Percentiles rank a stretch among this genome's conserved stretches.
Conservation (phyloP, 768 basidiomycete genomes). For the Phylloporus sp. region DNA sequence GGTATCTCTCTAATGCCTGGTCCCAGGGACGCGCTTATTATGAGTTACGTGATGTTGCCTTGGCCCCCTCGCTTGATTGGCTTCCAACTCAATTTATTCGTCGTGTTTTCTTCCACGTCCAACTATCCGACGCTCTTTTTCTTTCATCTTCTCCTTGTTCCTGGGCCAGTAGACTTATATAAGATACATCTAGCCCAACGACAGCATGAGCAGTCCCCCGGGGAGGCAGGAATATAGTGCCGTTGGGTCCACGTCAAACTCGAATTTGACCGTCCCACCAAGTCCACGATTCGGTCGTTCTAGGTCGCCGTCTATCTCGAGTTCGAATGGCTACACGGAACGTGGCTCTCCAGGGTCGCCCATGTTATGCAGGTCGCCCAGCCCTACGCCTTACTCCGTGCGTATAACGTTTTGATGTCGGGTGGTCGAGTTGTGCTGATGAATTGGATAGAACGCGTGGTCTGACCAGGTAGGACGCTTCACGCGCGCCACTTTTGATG, state of each 20-base stretch:
- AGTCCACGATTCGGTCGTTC: conserved; percentile 8
- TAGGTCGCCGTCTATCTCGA: conserved; percentile 16
- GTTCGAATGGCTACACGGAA: conserved; percentile 15
- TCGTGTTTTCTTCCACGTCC: conserved; percentile 6
- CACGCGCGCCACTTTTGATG: no score
- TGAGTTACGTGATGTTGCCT: background rate
- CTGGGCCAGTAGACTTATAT: background rate
- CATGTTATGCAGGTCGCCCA: conserved; percentile 19
- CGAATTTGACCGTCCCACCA: conserved; percentile 16
- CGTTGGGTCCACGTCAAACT: conserved; percentile 23
- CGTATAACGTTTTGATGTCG: conserved; percentile 1
- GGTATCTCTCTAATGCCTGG: background rate
- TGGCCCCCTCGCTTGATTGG: background rate
- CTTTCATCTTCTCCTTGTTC: background rate
- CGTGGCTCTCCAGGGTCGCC: conserved; percentile 13
- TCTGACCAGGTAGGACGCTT: conserved; percentile 20
- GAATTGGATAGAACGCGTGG: conserved; percentile 23
- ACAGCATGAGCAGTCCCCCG: conserved; percentile 26
- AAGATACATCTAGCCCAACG: background rate
- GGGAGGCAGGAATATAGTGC: conserved; percentile 26
- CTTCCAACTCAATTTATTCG: background rate
- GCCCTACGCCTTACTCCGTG: conserved; percentile 28
- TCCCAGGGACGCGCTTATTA: background rate
- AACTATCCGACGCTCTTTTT: conserved; percentile 21
- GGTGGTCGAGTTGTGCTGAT: background rate